Percentiles rank a stretch among this genome's conserved stretches.
These are phyloP conservation scores for Lachnellula arida DNA, from an alignment of 2,329 filamentous ascomycete species.

Conservation along the genomic window DNA sequence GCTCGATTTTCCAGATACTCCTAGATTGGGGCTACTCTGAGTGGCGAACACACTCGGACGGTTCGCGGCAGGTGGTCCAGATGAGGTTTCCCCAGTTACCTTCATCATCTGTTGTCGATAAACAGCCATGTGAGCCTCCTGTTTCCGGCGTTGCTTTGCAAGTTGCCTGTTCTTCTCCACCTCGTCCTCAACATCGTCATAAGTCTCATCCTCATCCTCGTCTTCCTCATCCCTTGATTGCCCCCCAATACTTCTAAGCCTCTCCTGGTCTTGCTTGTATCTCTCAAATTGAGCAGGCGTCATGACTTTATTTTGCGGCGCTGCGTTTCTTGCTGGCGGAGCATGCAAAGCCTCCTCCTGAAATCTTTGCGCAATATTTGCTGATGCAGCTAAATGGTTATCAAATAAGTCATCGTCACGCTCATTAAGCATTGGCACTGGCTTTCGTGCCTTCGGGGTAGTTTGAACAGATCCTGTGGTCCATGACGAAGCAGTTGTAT, in stretches of 20 bases:
- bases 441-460: slow-evolving; percentile 23
- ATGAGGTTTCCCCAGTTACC: slow-evolving; percentile 69
- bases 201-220: slow-evolving; percentile 59
- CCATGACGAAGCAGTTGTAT: slow-evolving; percentile 17
- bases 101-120: slow-evolving; percentile 98
- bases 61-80: slow-evolving; percentile 35
- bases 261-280: slow-evolving; percentile 70
- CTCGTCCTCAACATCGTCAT: slow-evolving; percentile 75
- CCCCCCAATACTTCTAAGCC: slow-evolving; percentile 44
- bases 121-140: slow-evolving; percentile 84
- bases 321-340: slow-evolving; percentile 8
- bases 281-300: slow-evolving; percentile 82
- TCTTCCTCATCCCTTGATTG: slow-evolving; percentile 49
- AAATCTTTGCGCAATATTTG: slow-evolving; percentile 27
- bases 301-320: slow-evolving; percentile 72
- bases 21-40: slow-evolving; percentile 59
- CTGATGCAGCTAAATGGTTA: slow-evolving; percentile 24
- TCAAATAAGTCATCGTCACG: slow-evolving; percentile 29
- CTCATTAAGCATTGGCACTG: slow-evolving; percentile 10
- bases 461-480: slow-evolving; percentile 18
- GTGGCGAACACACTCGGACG: slow-evolving; percentile 53
- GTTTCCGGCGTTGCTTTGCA: slow-evolving; percentile 74
- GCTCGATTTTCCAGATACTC: slow-evolving; percentile 13
- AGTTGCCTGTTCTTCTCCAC: slow-evolving; percentile 67
- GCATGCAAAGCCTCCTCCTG: slow-evolving; percentile 17